phyloP scores from a whole-genome alignment of 2,329 filamentous ascomycete genomes.

The Aspergillus nomiae region DNA sequence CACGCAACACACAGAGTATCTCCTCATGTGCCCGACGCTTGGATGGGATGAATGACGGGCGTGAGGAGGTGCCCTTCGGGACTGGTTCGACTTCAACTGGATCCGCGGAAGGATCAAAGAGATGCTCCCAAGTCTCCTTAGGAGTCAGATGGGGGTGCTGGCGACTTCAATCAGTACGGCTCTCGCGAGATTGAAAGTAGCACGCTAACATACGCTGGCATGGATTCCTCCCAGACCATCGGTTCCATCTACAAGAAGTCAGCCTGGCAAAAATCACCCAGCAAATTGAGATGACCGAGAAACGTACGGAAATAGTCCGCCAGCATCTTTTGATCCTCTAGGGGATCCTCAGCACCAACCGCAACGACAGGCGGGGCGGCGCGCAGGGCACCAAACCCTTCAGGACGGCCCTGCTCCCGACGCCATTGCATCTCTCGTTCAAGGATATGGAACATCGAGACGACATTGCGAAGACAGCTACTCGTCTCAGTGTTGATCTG shows the following conservation, averaged over 20 bases:
- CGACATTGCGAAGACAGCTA: slow-evolving; percentile 83
- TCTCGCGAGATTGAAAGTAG: background rate
- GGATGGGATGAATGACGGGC: slow-evolving; percentile 72
- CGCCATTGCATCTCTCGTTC: slow-evolving; percentile 89
- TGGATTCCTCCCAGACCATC: slow-evolving; percentile 80
- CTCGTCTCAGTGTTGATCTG: background rate
- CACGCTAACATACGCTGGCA: slow-evolving; percentile 39
- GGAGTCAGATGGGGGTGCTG: slow-evolving; percentile 74
- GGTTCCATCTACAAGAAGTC: slow-evolving; percentile 60
- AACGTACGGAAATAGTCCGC: slow-evolving; percentile 80
- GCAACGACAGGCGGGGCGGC: slow-evolving; percentile 79
- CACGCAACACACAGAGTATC: slow-evolving; percentile 81
- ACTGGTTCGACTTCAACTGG: slow-evolving; percentile 52
- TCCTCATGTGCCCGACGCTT: slow-evolving; percentile 74
- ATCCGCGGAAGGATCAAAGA: slow-evolving; percentile 59
- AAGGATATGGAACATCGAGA: slow-evolving; percentile 88
- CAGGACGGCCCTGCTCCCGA: slow-evolving; percentile 63
- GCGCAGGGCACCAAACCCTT: slow-evolving; percentile 73
- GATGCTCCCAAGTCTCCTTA: slow-evolving; percentile 70
- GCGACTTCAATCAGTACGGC: slow-evolving; percentile 15
- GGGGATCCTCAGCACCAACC: slow-evolving; percentile 79
- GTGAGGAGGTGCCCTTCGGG: slow-evolving; percentile 34
- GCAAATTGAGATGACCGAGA: slow-evolving; percentile 35
- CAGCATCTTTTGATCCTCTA: slow-evolving; percentile 79
- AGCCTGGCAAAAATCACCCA: background rate